A percentile compares a stretch with the other conserved stretches of the same genome.
Conservation (phyloP, 306 rosid genomes). For the Neltuma alba region DNA sequence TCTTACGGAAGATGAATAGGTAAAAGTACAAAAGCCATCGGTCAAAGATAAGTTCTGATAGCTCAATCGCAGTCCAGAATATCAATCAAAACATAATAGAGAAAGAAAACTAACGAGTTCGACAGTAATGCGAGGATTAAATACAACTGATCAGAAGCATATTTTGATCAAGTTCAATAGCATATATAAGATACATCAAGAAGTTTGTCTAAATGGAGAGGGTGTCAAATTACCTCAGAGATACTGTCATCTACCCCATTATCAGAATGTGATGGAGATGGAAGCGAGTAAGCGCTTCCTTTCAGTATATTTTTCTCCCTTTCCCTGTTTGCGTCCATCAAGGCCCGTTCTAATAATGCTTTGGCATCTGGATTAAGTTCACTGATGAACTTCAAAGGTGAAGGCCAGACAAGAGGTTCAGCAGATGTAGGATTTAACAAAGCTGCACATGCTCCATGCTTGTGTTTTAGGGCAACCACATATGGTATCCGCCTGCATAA, state of each 20-base stretch:
- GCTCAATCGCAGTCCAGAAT: background rate
- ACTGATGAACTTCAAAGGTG: slow-evolving; percentile 87
- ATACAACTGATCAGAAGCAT: background rate
- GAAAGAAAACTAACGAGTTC: background rate
- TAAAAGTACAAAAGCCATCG: background rate
- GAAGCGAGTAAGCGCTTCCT: slow-evolving; percentile 57
- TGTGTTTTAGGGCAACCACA: slow-evolving; percentile 77
- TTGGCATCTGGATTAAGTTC: slow-evolving; percentile 93
- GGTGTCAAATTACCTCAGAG: slow-evolving; percentile 69
- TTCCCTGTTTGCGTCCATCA: slow-evolving; percentile 86
- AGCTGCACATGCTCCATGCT: slow-evolving; percentile 82
- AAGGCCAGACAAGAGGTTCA: slow-evolving; percentile 98
- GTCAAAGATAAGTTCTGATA: background rate
- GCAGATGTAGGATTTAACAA: slow-evolving; percentile 87
- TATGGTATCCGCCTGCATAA: slow-evolving; percentile 87
- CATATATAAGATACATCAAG: slow-evolving; percentile 12
- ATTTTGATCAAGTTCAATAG: background rate
- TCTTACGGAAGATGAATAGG: background rate
- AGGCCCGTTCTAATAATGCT: slow-evolving; percentile 74
- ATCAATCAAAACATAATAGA: background rate
- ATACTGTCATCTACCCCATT: slow-evolving; percentile 52
- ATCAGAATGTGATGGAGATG: slow-evolving; percentile 75
- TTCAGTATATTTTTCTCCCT: slow-evolving; percentile 84
- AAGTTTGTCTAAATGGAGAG: background rate
- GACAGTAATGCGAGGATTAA: background rate